These are phyloP conservation scores for Neolentinus lepideus DNA, from an alignment of 1,284 basidiomycete species.

Conservation along the genomic window DNA sequence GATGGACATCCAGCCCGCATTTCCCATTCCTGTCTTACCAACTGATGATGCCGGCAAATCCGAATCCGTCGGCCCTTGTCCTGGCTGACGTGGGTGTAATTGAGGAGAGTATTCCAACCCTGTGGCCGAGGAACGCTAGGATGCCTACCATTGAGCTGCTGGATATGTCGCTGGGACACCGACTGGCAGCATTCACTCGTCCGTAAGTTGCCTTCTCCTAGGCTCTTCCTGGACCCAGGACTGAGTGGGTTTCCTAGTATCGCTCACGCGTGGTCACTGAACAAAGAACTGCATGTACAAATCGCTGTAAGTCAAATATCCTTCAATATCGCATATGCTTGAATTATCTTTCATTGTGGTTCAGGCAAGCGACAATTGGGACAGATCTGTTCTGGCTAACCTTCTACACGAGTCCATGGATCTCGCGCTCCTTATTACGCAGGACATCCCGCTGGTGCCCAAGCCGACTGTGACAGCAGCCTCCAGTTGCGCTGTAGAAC, in stretches of 20 bases:
- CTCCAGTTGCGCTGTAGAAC: no score
- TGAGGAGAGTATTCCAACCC: neutral
- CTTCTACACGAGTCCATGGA: neutral
- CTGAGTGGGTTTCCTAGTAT: neutral
- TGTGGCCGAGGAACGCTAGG: neutral
- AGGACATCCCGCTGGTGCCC: neutral
- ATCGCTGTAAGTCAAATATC: neutral
- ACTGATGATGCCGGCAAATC: neutral
- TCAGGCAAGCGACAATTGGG: neutral
- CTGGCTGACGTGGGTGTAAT: neutral
- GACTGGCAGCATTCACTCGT: neutral
- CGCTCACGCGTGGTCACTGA: neutral
- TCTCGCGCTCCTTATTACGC: neutral
- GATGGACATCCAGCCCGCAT: neutral
- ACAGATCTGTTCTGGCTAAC: neutral
- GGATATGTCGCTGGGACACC: neutral
- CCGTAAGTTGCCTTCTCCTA: neutral
- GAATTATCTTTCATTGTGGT: neutral
- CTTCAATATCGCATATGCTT: neutral
- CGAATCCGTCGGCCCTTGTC: neutral
- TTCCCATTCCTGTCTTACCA: neutral
- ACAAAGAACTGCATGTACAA: neutral
- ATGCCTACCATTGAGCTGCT: neutral
- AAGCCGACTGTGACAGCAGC: neutral
- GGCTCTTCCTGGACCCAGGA: neutral